These are phyloP conservation scores for Linnemannia exigua DNA, from an alignment of 192 early-diverging fungal species.

Conservation along the genomic window DNA sequence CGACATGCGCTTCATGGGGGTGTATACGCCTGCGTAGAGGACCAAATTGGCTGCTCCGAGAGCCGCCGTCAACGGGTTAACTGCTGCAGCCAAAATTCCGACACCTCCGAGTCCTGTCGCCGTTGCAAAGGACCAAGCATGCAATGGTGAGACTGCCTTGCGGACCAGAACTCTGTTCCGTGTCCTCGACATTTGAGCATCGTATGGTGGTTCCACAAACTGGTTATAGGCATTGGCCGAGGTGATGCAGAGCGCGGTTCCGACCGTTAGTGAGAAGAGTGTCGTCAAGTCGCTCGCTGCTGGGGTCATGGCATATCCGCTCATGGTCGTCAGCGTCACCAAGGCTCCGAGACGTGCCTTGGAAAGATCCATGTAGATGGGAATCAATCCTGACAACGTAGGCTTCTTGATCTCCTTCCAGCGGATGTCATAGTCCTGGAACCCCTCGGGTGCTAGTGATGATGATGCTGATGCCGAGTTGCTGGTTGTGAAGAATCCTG, in stretches of 20 bases:
- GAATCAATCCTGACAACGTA: slow-evolving; percentile 21
- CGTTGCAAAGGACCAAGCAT: slow-evolving; percentile 83
- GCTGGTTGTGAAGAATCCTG: slow-evolving; percentile 34
- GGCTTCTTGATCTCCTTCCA: slow-evolving; percentile 56
- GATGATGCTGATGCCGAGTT: slow-evolving; percentile 11
- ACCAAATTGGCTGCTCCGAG: slow-evolving; percentile 89
- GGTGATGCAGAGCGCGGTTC: slow-evolving; percentile 89
- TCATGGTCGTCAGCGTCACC: slow-evolving; percentile 95
- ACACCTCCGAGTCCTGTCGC: slow-evolving; percentile 78
- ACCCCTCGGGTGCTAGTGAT: slow-evolving; percentile 29
- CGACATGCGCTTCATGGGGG: slow-evolving; percentile 91
- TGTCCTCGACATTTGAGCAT: slow-evolving; percentile 97
- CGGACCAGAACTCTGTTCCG: slow-evolving; percentile 89
- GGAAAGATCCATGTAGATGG: slow-evolving; percentile 72
- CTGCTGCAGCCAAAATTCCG: slow-evolving; percentile 74
- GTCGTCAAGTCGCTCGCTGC: slow-evolving; percentile 70
- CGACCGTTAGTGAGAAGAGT: slow-evolving; percentile 85
- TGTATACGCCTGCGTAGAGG: slow-evolving; percentile 93
- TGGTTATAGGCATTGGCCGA: slow-evolving; percentile 97
- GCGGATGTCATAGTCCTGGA: slow-evolving; percentile 41
- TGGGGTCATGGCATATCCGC: slow-evolving; percentile 94
- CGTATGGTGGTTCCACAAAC: slow-evolving; percentile 95
- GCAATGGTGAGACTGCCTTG: slow-evolving; percentile 78
- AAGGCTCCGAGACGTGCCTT: slow-evolving; percentile 91
- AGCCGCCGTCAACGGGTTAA: slow-evolving; percentile 89